These are phyloP conservation scores for Chenopodium quinoa DNA, from an alignment of 148 eudicot species.

Conservation along the genomic window DNA sequence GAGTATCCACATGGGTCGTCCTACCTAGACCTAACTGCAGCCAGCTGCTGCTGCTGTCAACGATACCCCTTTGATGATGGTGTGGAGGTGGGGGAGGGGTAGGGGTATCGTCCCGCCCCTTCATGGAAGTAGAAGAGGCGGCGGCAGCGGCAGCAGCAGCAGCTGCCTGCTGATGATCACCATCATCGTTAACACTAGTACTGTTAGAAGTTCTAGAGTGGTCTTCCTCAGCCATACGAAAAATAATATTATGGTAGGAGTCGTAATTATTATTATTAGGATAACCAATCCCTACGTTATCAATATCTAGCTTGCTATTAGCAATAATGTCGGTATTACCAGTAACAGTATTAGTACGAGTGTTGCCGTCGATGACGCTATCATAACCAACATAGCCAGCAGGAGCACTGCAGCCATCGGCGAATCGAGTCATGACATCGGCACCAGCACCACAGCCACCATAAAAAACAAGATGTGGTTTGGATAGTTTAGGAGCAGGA, in stretches of 20 bases:
- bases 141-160: neutral
- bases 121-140: neutral
- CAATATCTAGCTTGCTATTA: neutral
- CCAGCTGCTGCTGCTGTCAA: conserved; percentile 34
- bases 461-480: conserved; percentile 17
- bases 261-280: neutral
- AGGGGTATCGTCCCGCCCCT: neutral
- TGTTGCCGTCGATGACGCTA: neutral
- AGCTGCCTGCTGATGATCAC: conserved; percentile 5
- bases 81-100: neutral
- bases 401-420: neutral
- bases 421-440: conserved; percentile 10
- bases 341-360: neutral
- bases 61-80: neutral
- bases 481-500: conserved; percentile 31
- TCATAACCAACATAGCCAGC: neutral
- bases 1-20: too few species aligned
- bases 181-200: conserved; percentile 20
- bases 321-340: too few species aligned
- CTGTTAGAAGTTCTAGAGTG: conserved; percentile 14
- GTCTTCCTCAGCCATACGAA: neutral
- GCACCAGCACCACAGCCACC: conserved; percentile 11
- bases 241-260: conserved; percentile 1
- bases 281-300: neutral
- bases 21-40: conserved; percentile 63